Evolutionary conservation across 2,329 filamentous ascomycete species (phyloP), one percentile per base, ranked within the genome.

Genomic region (Verticillium longisporum): DNA sequence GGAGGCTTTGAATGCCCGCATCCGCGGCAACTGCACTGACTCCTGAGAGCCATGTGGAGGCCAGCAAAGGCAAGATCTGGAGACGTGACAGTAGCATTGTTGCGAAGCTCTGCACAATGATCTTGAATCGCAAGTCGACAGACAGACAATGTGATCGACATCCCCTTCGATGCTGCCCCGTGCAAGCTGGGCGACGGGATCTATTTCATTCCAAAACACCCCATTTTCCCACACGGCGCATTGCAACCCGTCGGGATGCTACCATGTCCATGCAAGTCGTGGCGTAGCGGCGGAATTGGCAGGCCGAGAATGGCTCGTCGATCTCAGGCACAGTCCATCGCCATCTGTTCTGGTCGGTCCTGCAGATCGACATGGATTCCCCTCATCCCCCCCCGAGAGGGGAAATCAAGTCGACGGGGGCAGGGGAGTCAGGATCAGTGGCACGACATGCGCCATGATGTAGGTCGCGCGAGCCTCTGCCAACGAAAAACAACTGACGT

Each of bases 251-350:
- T 26, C 45, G 9, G n/a, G 21, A 53, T 53, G 45, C 45, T 53
- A 53, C 45, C 18, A 26, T 53, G 18, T 4, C 45, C 45, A 53
- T 36, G 41, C 31, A 31, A 10, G 45, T 53, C 41, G 41, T 53
- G 41, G 54, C 57, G 57, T 36, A 60, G 58, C 58, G 60, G 61
- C 61, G 61, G 63, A 38, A 61, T 63, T 64, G 61, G 14, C 36
- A 58, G 34, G 7, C 37, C 54, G 21, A 60, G 56, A 64, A 56
- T 64, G 63, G 63, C 11, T 55, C 56, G 56, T n/a, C 34, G 58
- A 32, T 59, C 34, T 53, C 45, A 53, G 77, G 76, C 85, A 85
- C 75, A 85, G 85, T 61, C 75, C 76, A 60, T 81, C 71, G 14
- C 72, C 81, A 18, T 74, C 69, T 56, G 74, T 72, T 53, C 45